These are phyloP conservation scores for Fusarium chlamydosporum DNA, from an alignment of 2,329 filamentous ascomycete genomes.

Conservation along the genomic window DNA sequence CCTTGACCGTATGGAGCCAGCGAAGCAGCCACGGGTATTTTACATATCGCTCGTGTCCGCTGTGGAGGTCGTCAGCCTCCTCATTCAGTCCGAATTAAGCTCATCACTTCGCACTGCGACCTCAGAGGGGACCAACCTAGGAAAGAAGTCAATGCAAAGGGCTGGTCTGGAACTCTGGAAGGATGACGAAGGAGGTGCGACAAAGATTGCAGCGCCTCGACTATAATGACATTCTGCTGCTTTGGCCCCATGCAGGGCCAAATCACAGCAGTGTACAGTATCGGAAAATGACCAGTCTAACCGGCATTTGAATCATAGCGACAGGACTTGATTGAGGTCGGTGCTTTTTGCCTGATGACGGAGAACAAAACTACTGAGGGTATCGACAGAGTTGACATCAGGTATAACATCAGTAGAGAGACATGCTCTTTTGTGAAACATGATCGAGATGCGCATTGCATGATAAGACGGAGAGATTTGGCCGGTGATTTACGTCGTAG, in stretches of 20 bases:
- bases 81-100: conserved; percentile 26
- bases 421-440: conserved; percentile 36
- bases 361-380: conserved; percentile 14
- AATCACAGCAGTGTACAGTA: conserved; percentile 28
- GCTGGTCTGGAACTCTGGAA: conserved; percentile 33
- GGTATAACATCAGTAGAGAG: conserved; percentile 39
- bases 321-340: conserved; percentile 9
- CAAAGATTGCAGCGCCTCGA: conserved; percentile 21
- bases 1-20: conserved; percentile 38
- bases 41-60: conserved; percentile 22
- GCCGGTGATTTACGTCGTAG: conserved; percentile 12
- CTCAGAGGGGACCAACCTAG: conserved; percentile 33
- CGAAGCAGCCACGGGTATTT: conserved; percentile 36
- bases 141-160: conserved; percentile 32
- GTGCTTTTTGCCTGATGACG: conserved; percentile 26
- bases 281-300: conserved; percentile 25
- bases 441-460: conserved; percentile 37
- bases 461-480: conserved; percentile 22
- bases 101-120: conserved; percentile 23
- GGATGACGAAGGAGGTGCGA: conserved; percentile 39
- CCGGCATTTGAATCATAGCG: neutral
- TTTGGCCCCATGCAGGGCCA: conserved; percentile 36
- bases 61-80: conserved; percentile 22
- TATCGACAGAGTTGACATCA: conserved; percentile 25
- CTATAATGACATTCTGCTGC: conserved; percentile 33